Evolutionary conservation across 73 alveolate species (phyloP).

Genomic region (Tetrahymena borealis): DNA sequence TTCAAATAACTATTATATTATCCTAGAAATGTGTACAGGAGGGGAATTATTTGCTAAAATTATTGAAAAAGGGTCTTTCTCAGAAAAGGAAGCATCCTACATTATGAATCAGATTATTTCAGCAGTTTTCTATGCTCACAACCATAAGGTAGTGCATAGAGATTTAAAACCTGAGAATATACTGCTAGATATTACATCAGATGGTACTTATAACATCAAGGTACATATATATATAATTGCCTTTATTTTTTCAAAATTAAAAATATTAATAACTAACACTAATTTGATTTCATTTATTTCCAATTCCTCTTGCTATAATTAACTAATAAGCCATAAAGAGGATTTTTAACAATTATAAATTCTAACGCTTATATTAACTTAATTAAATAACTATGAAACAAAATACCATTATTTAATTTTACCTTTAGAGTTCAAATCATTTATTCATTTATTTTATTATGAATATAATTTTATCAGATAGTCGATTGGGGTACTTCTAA

Average conservation of each 20-base stretch:
- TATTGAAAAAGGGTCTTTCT: slow-evolving; percentile 69
- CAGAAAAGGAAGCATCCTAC: slow-evolving; percentile 84
- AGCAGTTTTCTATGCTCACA: slow-evolving; percentile 88
- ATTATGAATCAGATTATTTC: slow-evolving; percentile 81
- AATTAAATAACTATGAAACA: too few relatives aligned
- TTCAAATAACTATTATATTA: slow-evolving; percentile 29
- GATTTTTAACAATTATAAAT: background rate
- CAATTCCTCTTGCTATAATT: too few relatives aligned
- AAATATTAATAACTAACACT: too few relatives aligned
- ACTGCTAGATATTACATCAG: slow-evolving; percentile 30
- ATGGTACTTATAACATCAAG: slow-evolving; percentile 35
- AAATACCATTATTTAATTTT: too few relatives aligned
- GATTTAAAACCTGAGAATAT: slow-evolving; percentile 54
- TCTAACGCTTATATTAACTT: too few relatives aligned
- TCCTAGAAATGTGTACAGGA: slow-evolving; percentile 56
- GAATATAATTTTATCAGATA: background rate
- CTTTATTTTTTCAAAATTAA: background rate
- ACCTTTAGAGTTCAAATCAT: background rate
- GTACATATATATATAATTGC: background rate
- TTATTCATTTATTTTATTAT: background rate
- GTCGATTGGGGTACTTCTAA: slow-evolving; percentile 52
- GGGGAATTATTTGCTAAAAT: slow-evolving; percentile 94
- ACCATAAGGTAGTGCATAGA: slow-evolving; percentile 75
- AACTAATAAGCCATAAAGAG: background rate
- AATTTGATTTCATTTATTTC: too few relatives aligned